Percentiles rank a stretch among this genome's conserved stretches.
phyloP scores from a whole-genome alignment of 768 basidiomycete species.

The Phaeotremella fagi region DNA sequence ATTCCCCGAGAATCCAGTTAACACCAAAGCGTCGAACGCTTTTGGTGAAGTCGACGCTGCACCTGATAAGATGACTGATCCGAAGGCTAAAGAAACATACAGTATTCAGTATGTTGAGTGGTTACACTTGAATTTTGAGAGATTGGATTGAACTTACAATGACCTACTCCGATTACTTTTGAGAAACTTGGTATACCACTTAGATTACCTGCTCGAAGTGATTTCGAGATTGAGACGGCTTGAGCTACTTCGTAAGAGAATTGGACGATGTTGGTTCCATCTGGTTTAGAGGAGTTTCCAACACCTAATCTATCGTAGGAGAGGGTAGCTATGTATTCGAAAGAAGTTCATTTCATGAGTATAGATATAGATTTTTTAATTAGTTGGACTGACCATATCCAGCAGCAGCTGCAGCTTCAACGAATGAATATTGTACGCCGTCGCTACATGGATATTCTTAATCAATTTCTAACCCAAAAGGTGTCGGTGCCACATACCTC shows the following conservation, averaged over 20 bases:
- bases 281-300: constrained; percentile 30
- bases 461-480: too few relatives aligned
- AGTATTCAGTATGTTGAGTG: background rate
- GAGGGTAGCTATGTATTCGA: constrained; percentile 19
- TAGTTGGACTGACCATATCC: background rate
- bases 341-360: too few relatives aligned
- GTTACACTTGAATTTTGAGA: too few relatives aligned
- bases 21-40: constrained; percentile 20
- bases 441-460: too few relatives aligned
- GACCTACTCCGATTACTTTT: constrained; percentile 30
- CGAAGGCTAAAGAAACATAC: constrained; percentile 16
- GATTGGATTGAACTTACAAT: constrained; percentile 15
- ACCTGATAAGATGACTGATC: constrained; percentile 13
- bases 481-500: too few relatives aligned
- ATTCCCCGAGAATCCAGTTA: constrained; percentile 34
- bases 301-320: constrained; percentile 38
- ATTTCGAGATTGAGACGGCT: constrained; percentile 19
- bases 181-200: constrained; percentile 16
- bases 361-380: too few relatives aligned
- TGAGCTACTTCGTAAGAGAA: constrained; percentile 33
- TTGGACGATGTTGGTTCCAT: constrained; percentile 33
- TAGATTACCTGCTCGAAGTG: constrained; percentile 18
- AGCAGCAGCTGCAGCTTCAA: background rate
- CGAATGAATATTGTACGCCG: background rate
- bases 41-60: constrained; percentile 10